These are phyloP conservation scores for Cladorrhinum samala DNA, from an alignment of 495 filamentous ascomycete genomes.

Conservation along the genomic window DNA sequence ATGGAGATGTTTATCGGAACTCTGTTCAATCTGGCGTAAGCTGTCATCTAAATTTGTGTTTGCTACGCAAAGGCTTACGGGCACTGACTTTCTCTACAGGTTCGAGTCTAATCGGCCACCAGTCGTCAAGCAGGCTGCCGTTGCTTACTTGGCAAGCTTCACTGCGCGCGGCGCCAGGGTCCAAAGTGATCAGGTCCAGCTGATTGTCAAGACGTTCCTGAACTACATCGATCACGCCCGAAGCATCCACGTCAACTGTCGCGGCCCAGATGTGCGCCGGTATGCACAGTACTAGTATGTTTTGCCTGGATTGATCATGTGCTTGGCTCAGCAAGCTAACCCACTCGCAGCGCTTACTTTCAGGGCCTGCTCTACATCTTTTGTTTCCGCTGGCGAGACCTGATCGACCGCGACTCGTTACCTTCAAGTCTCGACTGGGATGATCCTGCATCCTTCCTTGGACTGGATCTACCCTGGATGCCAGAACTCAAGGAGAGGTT, in stretches of 20 bases:
- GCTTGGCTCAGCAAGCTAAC: background rate
- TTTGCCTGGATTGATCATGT: background rate
- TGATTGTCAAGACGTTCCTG: slow-evolving; percentile 70
- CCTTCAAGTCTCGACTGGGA: slow-evolving; percentile 46
- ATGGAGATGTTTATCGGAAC: slow-evolving; percentile 75
- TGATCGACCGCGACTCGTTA: slow-evolving; percentile 51
- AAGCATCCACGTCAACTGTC: slow-evolving; percentile 60
- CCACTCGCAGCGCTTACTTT: slow-evolving; percentile 12
- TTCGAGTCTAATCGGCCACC: slow-evolving; percentile 52
- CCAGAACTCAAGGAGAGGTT: slow-evolving; percentile 65
- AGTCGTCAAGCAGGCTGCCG: slow-evolving; percentile 67
- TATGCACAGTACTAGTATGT: slow-evolving; percentile 72
- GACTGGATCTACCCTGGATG: slow-evolving; percentile 66
- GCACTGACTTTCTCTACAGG: slow-evolving; percentile 17
- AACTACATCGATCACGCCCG: slow-evolving; percentile 57
- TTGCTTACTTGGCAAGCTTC: slow-evolving; percentile 87
- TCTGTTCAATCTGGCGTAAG: slow-evolving; percentile 54
- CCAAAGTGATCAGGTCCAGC: slow-evolving; percentile 62
- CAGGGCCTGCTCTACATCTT: slow-evolving; percentile 56
- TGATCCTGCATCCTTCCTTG: slow-evolving; percentile 49
- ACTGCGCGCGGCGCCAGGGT: slow-evolving; percentile 82
- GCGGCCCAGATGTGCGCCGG: slow-evolving; percentile 74
- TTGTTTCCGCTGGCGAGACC: slow-evolving; percentile 94
- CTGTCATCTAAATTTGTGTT: background rate
- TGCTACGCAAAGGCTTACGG: background rate